Base-by-base conservation (phyloP, 495 filamentous ascomycete species). In the Xylaria intraflava region DNA sequence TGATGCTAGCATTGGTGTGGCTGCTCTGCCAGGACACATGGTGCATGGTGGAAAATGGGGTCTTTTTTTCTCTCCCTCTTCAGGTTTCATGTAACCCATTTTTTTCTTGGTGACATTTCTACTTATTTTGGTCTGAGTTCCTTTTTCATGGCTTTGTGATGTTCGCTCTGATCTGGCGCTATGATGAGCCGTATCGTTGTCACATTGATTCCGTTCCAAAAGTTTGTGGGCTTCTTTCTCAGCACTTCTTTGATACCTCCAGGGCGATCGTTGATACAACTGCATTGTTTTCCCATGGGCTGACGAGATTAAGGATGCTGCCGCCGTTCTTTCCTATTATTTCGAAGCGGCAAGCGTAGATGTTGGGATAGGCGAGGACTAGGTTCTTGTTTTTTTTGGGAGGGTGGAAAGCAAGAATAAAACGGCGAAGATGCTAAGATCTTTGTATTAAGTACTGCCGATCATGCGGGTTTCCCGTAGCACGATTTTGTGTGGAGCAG, bases 191-290 rank as follows among this genome's bases (percentile, higher is more conserved):
- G 40, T 55, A 54, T 52, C 47, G 41, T 59, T 56, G 38, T 48
- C 39, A 22, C 24, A 52, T 60, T 58, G 56, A 54, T 56, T 58
- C 51, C 51, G 50, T 61, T 57, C 48, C 55, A 62, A 62, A 66
- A 62, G 57, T 60, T 64, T 64, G 57, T 58, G 62, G 61, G 61
- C 54, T 62, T 64, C 62, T 66, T 58, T 56, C 57, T 62, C 51
- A 57, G 58, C 42, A 53, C 56, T 60, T 62, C 51, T 62, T 66
- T 66, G 64, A 66, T 66, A 66, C 64, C 64, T 66, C 58, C 16
- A 44, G 56, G 54, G 64, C 64, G 61, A 64, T 63, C 55, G 46
- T 60, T 60, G 61, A 64, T 55, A 59, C 46, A 51, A 62, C 53
- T 62, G 46, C 56, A 55, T 51, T 56, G 42, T 56, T 49, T 49